Conservation (phyloP, 1,284 basidiomycete genomes). For the Malassezia globosa region DNA sequence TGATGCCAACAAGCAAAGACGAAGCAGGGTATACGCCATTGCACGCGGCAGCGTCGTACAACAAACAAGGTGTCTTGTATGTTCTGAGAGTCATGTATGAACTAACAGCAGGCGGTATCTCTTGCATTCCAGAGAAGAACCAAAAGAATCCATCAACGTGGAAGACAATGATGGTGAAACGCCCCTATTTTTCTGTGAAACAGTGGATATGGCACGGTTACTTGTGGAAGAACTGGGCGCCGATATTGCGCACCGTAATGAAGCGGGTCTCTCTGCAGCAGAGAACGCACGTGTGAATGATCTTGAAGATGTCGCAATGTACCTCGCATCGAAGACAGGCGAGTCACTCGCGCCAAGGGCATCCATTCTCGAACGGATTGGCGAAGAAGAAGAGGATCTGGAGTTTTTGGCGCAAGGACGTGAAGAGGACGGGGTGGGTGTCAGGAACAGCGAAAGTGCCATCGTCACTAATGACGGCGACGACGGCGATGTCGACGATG, state of each 20-base stretch:
- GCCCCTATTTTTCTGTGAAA: constrained; percentile 43
- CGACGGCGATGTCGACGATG: constrained; percentile 22
- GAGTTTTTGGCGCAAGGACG: constrained; percentile 9
- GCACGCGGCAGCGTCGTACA: constrained; percentile 45
- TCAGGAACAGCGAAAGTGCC: no score
- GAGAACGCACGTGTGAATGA: constrained; percentile 34
- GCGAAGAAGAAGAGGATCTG: constrained; percentile 17
- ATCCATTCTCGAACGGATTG: constrained; percentile 6
- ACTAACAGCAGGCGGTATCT: constrained; percentile 21
- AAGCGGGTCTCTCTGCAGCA: constrained; percentile 33
- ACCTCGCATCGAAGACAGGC: constrained; percentile 28
- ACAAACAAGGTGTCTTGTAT: constrained; percentile 27
- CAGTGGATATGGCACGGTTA: constrained; percentile 25
- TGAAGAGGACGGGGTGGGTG: constrained; percentile 13
- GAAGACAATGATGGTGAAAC: constrained; percentile 41
- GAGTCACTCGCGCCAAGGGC: constrained; percentile 17
- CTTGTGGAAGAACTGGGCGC: constrained; percentile 39
- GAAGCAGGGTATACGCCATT: constrained; percentile 39
- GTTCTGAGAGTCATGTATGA: not conserved
- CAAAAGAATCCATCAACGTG: constrained; percentile 23
- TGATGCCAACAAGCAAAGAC: constrained; percentile 31
- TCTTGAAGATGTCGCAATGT: constrained; percentile 26
- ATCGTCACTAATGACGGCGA: constrained; percentile 18
- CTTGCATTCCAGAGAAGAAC: constrained; percentile 24
- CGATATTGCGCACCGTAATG: constrained; percentile 29